Evolutionary conservation across 306 rosid species (phyloP), one percentile per base, ranked within the genome.

Genomic region (Prunus mira): DNA sequence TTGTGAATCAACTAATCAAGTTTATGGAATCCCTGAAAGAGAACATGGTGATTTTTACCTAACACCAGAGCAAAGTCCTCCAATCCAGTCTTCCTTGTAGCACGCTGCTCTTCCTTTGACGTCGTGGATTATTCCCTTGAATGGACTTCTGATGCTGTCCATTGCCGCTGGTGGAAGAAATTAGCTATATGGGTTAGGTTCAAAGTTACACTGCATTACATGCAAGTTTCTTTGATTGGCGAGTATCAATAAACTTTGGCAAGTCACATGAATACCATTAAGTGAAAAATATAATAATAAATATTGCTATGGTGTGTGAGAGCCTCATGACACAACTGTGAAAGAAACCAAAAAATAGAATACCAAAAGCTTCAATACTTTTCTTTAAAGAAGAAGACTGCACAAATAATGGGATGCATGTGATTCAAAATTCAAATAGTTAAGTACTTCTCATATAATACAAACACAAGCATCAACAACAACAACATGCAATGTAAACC

Each of bases 71-170:
- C 88, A 78, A 22, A 83, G 22, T 64, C 85, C 91, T 25, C 84
- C 57, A 25, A 15, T 27, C 98, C 98, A 93, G 72, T 93, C 98
- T 62, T 93, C 86, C 78, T 87, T 90, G 30, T 91, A 93, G 83
- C 89, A 91, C 18, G 89, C 75, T 51, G 67, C 82, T 84, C 98
- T 91, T 73, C 96, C 96, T 81, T 85, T 89, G 75, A 91, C 14
- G 85, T 93, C 98, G 17, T 85, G 74, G 66, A 70, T 74, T 45
- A 93, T 84, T 69, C 98, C 98, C 58, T 81, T 65, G 76, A 86
- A 87, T 52, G 93, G 91, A 46, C 75, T 38, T 65, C 67, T 74
- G 79, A 82, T 72, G 69, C 47, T 71, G 49, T 83, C 89, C 85
- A 82, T 75, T n/a, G 19, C 88, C 80, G 89, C 56, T 45, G 55